phyloP scores from a whole-genome alignment of 2,329 filamentous ascomycete genomes.

The Aspergillus glaucus region DNA sequence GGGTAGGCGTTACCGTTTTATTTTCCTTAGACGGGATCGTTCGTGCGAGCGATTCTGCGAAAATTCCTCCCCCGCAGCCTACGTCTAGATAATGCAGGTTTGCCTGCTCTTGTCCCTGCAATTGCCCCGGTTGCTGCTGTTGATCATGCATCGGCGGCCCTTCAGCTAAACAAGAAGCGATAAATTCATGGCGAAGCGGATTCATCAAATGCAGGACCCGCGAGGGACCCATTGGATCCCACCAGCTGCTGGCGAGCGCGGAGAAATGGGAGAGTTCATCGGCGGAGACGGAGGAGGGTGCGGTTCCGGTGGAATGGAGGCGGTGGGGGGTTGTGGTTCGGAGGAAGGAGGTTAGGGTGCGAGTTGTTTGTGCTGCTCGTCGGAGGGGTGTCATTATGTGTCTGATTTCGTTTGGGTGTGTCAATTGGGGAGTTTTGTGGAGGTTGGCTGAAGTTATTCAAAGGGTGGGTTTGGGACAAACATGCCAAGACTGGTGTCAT shows the following conservation, averaged over 20 bases:
- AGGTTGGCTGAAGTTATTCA: conserved; percentile 1
- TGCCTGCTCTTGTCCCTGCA: background rate
- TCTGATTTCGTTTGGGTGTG: background rate
- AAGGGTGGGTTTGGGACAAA: conserved; percentile 5
- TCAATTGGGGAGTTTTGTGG: background rate
- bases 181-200: conserved; percentile 89
- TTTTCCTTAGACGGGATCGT: conserved; percentile 26
- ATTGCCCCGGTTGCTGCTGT: background rate
- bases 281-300: conserved; percentile 67
- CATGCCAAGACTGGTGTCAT: conserved; percentile 10
- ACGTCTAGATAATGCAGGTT: conserved; percentile 69
- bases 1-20: conserved; percentile 24
- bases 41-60: conserved; percentile 62
- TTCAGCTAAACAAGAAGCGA: conserved; percentile 62
- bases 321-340: conserved; percentile 7
- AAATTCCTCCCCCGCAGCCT: conserved; percentile 93
- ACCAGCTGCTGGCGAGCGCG: conserved; percentile 87
- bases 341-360: conserved; percentile 4
- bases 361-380: conserved; percentile 3
- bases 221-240: conserved; percentile 90
- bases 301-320: conserved; percentile 22
- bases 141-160: conserved; percentile 38
- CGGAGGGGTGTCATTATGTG: conserved; percentile 6
- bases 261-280: conserved; percentile 93
- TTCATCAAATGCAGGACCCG: conserved; percentile 97